Base-by-base conservation (phyloP, 495 filamentous ascomycete genomes). In the Tuber microsphaerosporum region DNA sequence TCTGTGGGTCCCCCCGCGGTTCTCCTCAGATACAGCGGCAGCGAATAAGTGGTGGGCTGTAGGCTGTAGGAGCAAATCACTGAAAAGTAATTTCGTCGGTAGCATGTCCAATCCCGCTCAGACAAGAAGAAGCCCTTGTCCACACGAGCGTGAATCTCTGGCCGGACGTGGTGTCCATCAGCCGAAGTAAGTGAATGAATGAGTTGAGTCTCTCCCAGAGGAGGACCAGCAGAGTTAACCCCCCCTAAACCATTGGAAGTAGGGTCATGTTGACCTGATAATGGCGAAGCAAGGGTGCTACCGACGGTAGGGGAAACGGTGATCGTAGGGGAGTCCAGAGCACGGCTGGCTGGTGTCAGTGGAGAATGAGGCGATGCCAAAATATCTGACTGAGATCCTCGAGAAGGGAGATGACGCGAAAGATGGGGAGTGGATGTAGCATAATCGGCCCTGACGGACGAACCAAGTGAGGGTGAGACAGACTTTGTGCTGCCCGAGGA, bases 91-190 rank as follows among this genome's bases (percentile, higher is more conserved):
- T 98, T 98, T 56, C 94, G 88, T 71, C 94, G 87, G 82, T 98
- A 98, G 84, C 94, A 98, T 0, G 94, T 98, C 94, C 94, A 98
- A 75, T 95, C 92, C 20, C 89, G 87, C 74, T 97, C 94, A 4
- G 88, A 88, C 61, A 90, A 86, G 83, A 97, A 97, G 85, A 97
- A 97, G 1, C 94, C 94, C 81, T 97, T 96, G 81, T 96, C 93
- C 74, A 97, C 94, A 79, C 91, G 91, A 9, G 92, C 93, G 72
- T 91, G 87, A 77, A 98, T 92, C 41, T 93, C 91, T 8, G 92
- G 88, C 75, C 89, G 90, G 73, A 97, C 87, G 17, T 80, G 77
- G 8, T 85, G 84, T 9, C 89, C 88, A 72, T 92, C 90, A 37
- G 84, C 85, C 46, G 89, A 88, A 51, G 88, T 84, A 43, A 94